phyloP scores from a whole-genome alignment of 2,329 filamentous ascomycete species.

The Ascochyta fabae region DNA sequence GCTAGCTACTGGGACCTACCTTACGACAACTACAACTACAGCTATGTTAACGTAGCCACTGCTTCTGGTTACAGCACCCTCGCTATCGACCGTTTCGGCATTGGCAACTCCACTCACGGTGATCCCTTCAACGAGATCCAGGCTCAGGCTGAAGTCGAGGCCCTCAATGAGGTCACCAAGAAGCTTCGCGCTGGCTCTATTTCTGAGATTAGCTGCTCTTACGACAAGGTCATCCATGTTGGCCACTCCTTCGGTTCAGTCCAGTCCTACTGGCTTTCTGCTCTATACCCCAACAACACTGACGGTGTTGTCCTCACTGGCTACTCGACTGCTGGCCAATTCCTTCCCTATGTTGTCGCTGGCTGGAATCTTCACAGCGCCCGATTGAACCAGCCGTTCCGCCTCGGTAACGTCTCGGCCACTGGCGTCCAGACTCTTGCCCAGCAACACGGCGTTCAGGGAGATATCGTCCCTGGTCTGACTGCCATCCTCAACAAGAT shows the following conservation, averaged over 20 bases:
- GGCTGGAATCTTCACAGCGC: slow-evolving; percentile 59
- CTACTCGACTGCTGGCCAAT: slow-evolving; percentile 60
- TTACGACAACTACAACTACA: slow-evolving; percentile 66
- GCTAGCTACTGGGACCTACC: slow-evolving; percentile 67
- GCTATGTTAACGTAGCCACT: slow-evolving; percentile 64
- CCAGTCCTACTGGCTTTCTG: slow-evolving; percentile 63
- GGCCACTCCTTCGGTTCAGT: slow-evolving; percentile 70
- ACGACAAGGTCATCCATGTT: slow-evolving; percentile 61
- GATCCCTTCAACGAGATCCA: slow-evolving; percentile 68
- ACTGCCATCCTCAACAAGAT: slow-evolving; percentile 24
- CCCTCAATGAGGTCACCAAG: slow-evolving; percentile 61
- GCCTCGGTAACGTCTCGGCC: slow-evolving; percentile 45
- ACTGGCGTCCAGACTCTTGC: slow-evolving; percentile 15
- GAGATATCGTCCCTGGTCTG: slow-evolving; percentile 24
- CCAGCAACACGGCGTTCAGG: slow-evolving; percentile 17
- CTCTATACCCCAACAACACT: slow-evolving; percentile 59
- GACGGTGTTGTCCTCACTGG: slow-evolving; percentile 68
- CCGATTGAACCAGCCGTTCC: slow-evolving; percentile 49
- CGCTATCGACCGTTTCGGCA: slow-evolving; percentile 67
- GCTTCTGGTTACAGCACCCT: slow-evolving; percentile 65
- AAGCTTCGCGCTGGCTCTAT: slow-evolving; percentile 57
- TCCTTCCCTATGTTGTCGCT: slow-evolving; percentile 52
- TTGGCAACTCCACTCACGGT: slow-evolving; percentile 64
- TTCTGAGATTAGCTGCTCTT: slow-evolving; percentile 47
- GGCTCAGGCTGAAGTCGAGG: slow-evolving; percentile 63